A percentile compares a stretch with the other conserved stretches of the same genome.
Evolutionary conservation across 805 yeast genomes (phyloP).

Genomic region (Groenewaldozyma salmanticensis): DNA sequence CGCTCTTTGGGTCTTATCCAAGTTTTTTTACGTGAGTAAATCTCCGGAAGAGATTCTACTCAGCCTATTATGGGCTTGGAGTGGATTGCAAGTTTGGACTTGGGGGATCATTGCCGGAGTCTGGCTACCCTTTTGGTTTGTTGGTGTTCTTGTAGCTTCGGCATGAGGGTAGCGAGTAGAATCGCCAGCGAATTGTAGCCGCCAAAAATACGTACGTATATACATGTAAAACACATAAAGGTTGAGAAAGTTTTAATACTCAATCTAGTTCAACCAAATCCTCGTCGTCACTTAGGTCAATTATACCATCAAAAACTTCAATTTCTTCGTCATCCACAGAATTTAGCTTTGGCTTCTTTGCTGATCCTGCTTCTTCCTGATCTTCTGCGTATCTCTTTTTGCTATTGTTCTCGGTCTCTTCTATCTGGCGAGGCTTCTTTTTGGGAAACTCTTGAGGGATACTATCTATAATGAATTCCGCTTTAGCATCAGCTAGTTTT

Average conservation of each 20-base stretch:
- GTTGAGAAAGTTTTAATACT: background rate
- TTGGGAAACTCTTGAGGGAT: constrained; percentile 6
- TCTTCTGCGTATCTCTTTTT: constrained; percentile 3
- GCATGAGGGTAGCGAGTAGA: too few species aligned
- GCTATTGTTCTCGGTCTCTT: constrained; percentile 5
- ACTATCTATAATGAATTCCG: constrained; percentile 1
- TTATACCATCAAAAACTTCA: constrained; percentile 3
- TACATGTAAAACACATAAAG: too few species aligned
- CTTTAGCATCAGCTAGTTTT: background rate
- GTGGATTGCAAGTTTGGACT: constrained; percentile 70
- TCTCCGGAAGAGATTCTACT: constrained; percentile 35
- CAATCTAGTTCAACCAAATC: constrained; percentile 16
- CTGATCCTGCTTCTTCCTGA: constrained; percentile 4
- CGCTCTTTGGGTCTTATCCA: constrained; percentile 23
- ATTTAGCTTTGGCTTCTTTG: constrained; percentile 7
- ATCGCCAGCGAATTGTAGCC: too few species aligned
- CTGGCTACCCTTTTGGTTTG: constrained; percentile 79
- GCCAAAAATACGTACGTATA: too few species aligned
- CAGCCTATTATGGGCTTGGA: constrained; percentile 55
- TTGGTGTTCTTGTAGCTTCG: constrained; percentile 14
- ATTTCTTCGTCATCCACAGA: constrained; percentile 9
- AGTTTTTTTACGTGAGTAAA: constrained; percentile 13
- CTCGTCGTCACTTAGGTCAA: constrained; percentile 14
- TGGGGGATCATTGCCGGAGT: constrained; percentile 66
- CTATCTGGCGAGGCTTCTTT: constrained; percentile 1